phyloP scores from a whole-genome alignment of 108 stramenopile species.

The Ochromonas danica region DNA sequence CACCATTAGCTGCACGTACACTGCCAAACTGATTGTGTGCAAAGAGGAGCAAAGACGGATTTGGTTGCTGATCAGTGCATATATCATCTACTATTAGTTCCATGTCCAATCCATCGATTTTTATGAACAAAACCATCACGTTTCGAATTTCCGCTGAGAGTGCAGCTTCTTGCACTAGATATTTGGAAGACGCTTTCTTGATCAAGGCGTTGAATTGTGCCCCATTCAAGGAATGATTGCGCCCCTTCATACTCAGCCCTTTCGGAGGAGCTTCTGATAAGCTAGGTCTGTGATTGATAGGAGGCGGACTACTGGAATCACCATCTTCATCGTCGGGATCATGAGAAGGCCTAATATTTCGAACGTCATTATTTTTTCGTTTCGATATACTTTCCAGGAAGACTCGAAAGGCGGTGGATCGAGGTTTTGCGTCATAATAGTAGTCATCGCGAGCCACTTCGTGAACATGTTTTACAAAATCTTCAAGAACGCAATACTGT shows the following conservation, averaged over 20 bases:
- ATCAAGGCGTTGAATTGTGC: not conserved
- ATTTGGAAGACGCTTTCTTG: constrained; percentile 28
- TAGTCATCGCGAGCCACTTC: not conserved
- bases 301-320: not conserved
- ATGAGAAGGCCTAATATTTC: too few species aligned
- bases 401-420: not conserved
- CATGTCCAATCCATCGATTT: too few species aligned
- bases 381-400: not conserved
- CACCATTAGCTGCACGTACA: too few species aligned
- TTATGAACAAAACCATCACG: constrained; percentile 60
- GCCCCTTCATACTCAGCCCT: too few species aligned
- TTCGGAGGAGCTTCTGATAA: too few species aligned
- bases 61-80: too few species aligned
- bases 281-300: too few species aligned
- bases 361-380: not conserved
- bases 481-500: not conserved
- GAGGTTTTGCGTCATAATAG: not conserved
- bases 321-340: too few species aligned
- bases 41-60: too few species aligned
- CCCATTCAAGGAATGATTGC: not conserved
- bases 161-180: constrained; percentile 53
- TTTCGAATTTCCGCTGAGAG: constrained; percentile 55
- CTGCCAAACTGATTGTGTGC: too few species aligned
- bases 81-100: too few species aligned
- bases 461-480: constrained; percentile 6